A percentile compares a stretch with the other conserved stretches of the same genome.
phyloP scores from a whole-genome alignment of 805 yeast species.

The Monosporozyma unispora region DNA sequence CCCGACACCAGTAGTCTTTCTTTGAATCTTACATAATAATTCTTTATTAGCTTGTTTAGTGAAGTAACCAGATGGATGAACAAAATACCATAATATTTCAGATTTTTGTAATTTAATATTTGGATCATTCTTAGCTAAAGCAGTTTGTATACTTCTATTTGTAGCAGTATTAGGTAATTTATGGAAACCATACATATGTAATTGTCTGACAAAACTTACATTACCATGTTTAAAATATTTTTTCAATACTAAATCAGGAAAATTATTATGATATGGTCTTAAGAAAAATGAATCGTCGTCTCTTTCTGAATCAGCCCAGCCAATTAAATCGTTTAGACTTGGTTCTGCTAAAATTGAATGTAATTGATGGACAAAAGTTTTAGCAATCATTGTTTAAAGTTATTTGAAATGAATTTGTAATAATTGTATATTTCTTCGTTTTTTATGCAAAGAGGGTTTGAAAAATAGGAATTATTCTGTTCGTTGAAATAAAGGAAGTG shows the following conservation, averaged over 20 bases:
- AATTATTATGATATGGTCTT: constrained; percentile 23
- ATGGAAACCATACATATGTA: constrained; percentile 95
- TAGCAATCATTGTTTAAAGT: constrained; percentile 8
- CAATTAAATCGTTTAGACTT: constrained; percentile 18
- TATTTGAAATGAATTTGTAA: too few species aligned
- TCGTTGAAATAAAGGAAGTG: too few species aligned
- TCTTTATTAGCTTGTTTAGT: constrained; percentile 16
- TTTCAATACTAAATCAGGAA: constrained; percentile 35
- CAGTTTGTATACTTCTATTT: not conserved
- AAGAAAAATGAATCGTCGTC: constrained; percentile 17
- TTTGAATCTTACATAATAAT: constrained; percentile 22
- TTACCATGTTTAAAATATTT: constrained; percentile 88
- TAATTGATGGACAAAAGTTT: constrained; percentile 26
- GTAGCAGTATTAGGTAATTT: constrained; percentile 37
- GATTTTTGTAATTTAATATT: constrained; percentile 6
- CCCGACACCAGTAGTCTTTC: constrained; percentile 26
- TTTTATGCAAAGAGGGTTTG: too few species aligned
- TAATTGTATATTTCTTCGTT: too few species aligned
- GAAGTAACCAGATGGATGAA: constrained; percentile 25
- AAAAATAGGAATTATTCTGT: not conserved
- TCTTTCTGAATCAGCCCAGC: constrained; percentile 16
- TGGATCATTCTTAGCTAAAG: not conserved
- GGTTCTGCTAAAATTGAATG: constrained; percentile 21
- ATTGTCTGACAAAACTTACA: constrained; percentile 85
- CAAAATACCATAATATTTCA: constrained; percentile 23